A percentile compares a stretch with the other conserved stretches of the same genome.
phyloP scores from a whole-genome alignment of 306 rosid genomes.

The Astragalus membranaceus region DNA sequence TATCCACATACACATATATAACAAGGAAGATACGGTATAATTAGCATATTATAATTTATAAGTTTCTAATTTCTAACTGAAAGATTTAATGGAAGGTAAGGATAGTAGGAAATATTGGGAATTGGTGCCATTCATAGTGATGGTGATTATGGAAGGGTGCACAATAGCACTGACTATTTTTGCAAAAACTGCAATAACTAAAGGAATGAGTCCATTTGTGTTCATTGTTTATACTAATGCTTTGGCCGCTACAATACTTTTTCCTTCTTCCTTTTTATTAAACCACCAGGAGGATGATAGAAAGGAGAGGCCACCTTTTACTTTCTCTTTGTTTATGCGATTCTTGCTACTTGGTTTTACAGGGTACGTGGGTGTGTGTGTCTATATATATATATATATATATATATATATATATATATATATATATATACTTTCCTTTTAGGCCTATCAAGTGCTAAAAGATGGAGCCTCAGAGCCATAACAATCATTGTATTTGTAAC shows the following conservation, averaged over 20 bases:
- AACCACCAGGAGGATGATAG: conserved; percentile 33
- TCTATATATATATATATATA: too few relatives aligned
- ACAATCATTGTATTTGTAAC: background rate
- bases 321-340: conserved; percentile 44
- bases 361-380: too few relatives aligned
- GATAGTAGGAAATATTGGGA: conserved; percentile 19
- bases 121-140: conserved; percentile 38
- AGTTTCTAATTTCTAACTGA: background rate
- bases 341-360: conserved; percentile 64
- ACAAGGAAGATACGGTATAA: background rate
- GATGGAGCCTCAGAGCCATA: too few relatives aligned
- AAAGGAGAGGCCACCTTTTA: conserved; percentile 40
- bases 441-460: too few relatives aligned
- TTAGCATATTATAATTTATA: background rate
- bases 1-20: background rate
- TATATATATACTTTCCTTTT: too few relatives aligned
- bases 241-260: conserved; percentile 45
- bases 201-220: conserved; percentile 64
- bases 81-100: conserved; percentile 22
- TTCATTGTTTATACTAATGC: conserved; percentile 59
- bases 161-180: conserved; percentile 56
- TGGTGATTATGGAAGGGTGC: conserved; percentile 71
- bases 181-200: conserved; percentile 56
- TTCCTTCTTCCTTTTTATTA: conserved; percentile 49
- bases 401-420: too few relatives aligned